These are phyloP conservation scores for Lachnellula hyalina DNA, from an alignment of 2,329 filamentous ascomycete species.

Conservation along the genomic window DNA sequence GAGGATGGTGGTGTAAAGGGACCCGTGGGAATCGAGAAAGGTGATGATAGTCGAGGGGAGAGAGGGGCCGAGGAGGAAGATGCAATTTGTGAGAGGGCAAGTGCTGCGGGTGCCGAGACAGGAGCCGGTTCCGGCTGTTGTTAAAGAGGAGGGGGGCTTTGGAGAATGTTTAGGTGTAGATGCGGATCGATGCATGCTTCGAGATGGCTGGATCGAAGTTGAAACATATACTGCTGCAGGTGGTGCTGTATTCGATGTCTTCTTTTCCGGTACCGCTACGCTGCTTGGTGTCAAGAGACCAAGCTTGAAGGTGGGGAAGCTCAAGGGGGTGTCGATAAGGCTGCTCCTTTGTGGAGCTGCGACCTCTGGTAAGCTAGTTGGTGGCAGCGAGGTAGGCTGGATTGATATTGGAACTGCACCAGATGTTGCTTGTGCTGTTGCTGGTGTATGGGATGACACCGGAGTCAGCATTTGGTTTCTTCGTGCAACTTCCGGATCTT, in stretches of 20 bases:
- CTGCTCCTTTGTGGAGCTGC: not conserved
- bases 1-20: slow-evolving; percentile 14
- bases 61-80: slow-evolving; percentile 27
- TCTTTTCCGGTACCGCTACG: not conserved
- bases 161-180: not conserved
- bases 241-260: not conserved
- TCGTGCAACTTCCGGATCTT: not conserved
- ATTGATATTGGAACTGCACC: not conserved
- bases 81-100: slow-evolving; percentile 17
- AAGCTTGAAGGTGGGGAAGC: not conserved
- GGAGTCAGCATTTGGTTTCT: not conserved
- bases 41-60: slow-evolving; percentile 15
- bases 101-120: slow-evolving; percentile 7
- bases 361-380: not conserved
- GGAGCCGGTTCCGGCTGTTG: slow-evolving; percentile 9
- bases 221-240: not conserved
- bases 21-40: slow-evolving; percentile 22
- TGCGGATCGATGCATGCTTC: not conserved
- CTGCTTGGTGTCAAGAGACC: not conserved
- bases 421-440: not conserved
- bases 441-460: not conserved
- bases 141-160: not conserved
- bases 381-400: too few species aligned
- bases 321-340: not conserved
- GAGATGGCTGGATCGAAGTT: not conserved